phyloP scores from a whole-genome alignment of 257 asterid genomes.

The Primulina tabacum region DNA sequence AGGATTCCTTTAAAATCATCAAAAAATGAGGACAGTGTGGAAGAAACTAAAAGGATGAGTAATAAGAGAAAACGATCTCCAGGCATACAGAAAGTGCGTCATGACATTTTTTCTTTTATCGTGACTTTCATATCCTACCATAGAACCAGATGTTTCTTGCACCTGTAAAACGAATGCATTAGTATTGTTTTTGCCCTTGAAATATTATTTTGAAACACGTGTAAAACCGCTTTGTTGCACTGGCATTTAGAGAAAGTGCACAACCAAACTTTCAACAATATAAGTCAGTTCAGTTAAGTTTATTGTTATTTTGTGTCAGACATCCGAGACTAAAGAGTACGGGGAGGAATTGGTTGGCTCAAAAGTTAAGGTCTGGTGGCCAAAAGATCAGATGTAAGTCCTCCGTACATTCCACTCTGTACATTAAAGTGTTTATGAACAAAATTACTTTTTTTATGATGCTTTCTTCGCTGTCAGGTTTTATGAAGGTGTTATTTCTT shows the following conservation, averaged over 20 bases:
- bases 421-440: neutral
- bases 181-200: neutral
- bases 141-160: neutral
- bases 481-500: slow-evolving; percentile 66
- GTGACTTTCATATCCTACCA: neutral
- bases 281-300: slow-evolving; percentile 1
- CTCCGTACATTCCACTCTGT: slow-evolving; percentile 7
- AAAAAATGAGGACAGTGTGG: slow-evolving; percentile 42
- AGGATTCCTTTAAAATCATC: slow-evolving; percentile 51
- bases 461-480: slow-evolving; percentile 51
- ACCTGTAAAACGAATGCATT: slow-evolving; percentile 8
- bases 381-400: slow-evolving; percentile 67
- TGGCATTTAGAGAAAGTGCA: neutral
- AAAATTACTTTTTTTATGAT: slow-evolving; percentile 1
- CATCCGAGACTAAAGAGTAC: slow-evolving; percentile 35
- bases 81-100: slow-evolving; percentile 54
- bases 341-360: slow-evolving; percentile 69
- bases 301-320: slow-evolving; percentile 42
- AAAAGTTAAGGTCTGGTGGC: slow-evolving; percentile 92
- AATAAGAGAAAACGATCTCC: slow-evolving; percentile 65
- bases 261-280: no score
- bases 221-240: slow-evolving; percentile 15
- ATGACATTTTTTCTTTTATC: neutral
- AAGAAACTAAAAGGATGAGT: slow-evolving; percentile 46
- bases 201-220: slow-evolving; percentile 7